Conservation (phyloP, 345 rosid genomes). For the Microthlaspi erraticum region DNA sequence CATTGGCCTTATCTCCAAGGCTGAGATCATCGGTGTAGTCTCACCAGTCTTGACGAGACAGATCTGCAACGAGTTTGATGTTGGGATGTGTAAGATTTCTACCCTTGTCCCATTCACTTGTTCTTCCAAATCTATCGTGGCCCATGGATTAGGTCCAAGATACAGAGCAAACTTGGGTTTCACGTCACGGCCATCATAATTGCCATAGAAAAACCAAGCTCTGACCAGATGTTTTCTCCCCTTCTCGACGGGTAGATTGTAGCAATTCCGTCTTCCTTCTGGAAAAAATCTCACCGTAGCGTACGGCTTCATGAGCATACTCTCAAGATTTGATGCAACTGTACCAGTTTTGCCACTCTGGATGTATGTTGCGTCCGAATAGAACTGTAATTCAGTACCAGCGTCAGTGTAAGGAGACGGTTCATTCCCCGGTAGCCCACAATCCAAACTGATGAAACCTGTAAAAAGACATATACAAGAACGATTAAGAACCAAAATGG, state of each 20-base stretch:
- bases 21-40: conserved; percentile 49
- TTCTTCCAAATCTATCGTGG: not conserved
- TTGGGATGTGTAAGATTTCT: conserved; percentile 5
- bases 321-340: not conserved
- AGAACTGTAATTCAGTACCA: not conserved
- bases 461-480: not conserved
- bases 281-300: conserved; percentile 45
- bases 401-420: conserved; percentile 13
- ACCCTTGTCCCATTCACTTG: rapidly evolving
- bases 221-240: conserved; percentile 48
- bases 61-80: conserved; percentile 32
- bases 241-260: conserved; percentile 35
- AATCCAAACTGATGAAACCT: conserved; percentile 57
- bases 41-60: conserved; percentile 51
- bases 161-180: conserved; percentile 3
- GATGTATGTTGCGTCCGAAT: conserved; percentile 42
- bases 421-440: conserved; percentile 41
- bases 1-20: conserved; percentile 50
- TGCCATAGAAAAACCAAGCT: conserved; percentile 46
- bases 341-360: not conserved
- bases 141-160: conserved; percentile 37
- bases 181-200: conserved; percentile 32
- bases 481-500: not conserved
- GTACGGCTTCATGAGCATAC: not conserved
- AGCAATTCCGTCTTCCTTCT: conserved; percentile 49